Evolutionary conservation across 176 grass and related monocot species (phyloP), one percentile per base, ranked within the genome.

Genomic region (Paspalum notatum): DNA sequence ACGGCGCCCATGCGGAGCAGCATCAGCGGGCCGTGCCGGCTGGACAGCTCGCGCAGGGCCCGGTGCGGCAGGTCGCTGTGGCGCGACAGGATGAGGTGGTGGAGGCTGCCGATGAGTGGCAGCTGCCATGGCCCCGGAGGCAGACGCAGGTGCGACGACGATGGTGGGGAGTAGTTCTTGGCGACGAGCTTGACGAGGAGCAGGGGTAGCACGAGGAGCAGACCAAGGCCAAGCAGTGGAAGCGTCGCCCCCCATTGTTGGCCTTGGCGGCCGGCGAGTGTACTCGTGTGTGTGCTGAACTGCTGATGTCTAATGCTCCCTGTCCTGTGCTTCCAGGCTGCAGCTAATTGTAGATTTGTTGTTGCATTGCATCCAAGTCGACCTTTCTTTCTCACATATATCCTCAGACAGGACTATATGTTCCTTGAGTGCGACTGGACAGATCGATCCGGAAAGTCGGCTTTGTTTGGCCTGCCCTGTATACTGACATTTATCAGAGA

Each of bases 81-180:
- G 26, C 26, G 61, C 0, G 62, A 67, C 14, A 75, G 61, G 4
- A 85, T 40, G 55, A 89, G 63, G 54, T 89, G 87, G 25, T 85
- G 87, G 0, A 85, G 43, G 65, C 87, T 77, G 20, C 87, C 87
- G 40, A 85, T 7, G 7, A 89, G 42, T 38, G 77, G 77, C 9
- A 85, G 71, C 55, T 81, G n/a, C 82, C 48, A 37, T 21, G 82
- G 82, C 4, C 82, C 87, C 0, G 77, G 87, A 0, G 82, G 77
- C 9, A 76, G 25, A 1, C 52, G 69, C 27, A 48, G 3, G 26
- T 5, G 14, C 6, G 54, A 26, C 74, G 5, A 32, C 10, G 55
- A 20, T 39, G 45, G 24, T 32, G 55, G 26, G 44, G 20, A n/a
- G 61, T 5, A 0, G 21, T 1, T 21, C 9, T 21, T 44, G 43